Conservation (phyloP, 1,284 basidiomycete genomes). For the Hypsizygus ulmarius region DNA sequence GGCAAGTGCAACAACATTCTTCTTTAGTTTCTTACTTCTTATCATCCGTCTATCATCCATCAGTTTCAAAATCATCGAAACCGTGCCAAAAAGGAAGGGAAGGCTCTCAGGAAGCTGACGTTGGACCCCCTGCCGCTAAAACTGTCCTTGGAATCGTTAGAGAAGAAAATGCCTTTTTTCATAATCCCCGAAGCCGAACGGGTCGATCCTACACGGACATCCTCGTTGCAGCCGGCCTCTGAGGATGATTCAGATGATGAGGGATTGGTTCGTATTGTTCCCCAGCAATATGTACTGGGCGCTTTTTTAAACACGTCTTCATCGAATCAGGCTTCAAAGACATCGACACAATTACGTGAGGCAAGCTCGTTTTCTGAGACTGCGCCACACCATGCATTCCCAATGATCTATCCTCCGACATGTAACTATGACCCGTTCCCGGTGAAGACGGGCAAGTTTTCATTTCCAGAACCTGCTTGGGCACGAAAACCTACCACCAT, state of each 20-base stretch:
- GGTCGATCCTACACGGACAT: neutral
- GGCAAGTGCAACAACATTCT: constrained; percentile 25
- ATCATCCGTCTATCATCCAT: constrained; percentile 18
- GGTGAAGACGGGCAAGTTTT: neutral
- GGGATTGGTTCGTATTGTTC: neutral
- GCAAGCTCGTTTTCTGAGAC: neutral
- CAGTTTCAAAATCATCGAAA: constrained; percentile 50
- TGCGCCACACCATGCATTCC: constrained; percentile 8
- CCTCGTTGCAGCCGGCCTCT: neutral
- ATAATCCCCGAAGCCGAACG: constrained; percentile 10
- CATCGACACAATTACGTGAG: neutral
- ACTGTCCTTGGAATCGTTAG: constrained; percentile 19
- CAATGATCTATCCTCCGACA: constrained; percentile 2
- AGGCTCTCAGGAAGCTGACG: constrained; percentile 11
- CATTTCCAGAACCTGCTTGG: constrained; percentile 4
- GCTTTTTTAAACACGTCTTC: no score
- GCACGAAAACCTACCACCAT: constrained; percentile 1
- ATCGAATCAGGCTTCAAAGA: neutral
- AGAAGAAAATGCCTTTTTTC: constrained; percentile 13
- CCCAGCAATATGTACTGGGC: no score
- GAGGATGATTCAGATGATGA: constrained; percentile 4
- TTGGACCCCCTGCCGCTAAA: constrained; percentile 16
- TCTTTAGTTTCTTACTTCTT: neutral
- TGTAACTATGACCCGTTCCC: constrained; percentile 7
- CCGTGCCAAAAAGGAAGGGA: constrained; percentile 33